Evolutionary conservation across 768 basidiomycete species (phyloP).

Genomic region (Pholiota microspora): DNA sequence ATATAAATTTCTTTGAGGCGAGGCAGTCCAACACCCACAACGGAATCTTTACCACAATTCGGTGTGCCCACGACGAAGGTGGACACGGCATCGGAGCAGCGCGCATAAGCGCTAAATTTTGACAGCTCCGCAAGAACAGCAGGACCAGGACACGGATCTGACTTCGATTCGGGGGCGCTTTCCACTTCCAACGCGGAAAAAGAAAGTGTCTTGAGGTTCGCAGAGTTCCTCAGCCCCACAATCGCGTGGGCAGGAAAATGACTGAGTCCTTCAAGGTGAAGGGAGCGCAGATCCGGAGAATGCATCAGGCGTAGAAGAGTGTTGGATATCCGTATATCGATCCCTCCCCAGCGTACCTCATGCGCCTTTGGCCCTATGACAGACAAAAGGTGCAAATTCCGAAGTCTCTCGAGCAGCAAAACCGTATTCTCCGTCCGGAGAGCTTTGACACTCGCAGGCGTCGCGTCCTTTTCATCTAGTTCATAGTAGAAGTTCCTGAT

Average conservation of each 20-base stretch:
- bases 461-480: not conserved
- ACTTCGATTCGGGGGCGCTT: not conserved
- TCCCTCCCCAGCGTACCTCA: not conserved
- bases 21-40: not conserved
- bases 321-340: not conserved
- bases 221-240: not conserved
- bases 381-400: not conserved
- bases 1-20: not conserved
- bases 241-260: not conserved
- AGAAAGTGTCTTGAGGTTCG: not conserved
- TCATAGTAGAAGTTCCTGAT: not conserved
- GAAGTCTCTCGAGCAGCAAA: not conserved
- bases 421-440: not conserved
- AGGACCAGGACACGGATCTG: not conserved
- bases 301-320: not conserved
- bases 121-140: not conserved
- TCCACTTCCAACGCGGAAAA: not conserved
- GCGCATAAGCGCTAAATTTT: too few species aligned
- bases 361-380: not conserved
- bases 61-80: not conserved
- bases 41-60: not conserved
- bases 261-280: not conserved
- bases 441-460: not conserved
- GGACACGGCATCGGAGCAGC: too few species aligned
- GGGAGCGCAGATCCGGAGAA: not conserved